Base-by-base conservation (phyloP, 2,329 filamentous ascomycete genomes). In the Alternaria postmessia region DNA sequence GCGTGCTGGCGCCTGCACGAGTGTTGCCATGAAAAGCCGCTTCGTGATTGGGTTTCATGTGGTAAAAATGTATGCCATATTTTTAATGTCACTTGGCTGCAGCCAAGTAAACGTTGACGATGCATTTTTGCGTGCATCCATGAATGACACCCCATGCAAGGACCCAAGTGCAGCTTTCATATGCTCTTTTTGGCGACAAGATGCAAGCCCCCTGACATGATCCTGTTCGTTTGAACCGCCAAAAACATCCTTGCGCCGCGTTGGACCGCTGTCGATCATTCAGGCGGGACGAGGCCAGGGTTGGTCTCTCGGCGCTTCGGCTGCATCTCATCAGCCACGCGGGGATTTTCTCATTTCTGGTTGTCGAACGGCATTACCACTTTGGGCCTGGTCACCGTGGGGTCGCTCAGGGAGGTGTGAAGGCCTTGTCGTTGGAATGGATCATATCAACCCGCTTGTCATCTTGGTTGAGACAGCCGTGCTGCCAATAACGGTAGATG, bases 231-330 rank as follows among this genome's bases (percentile, higher is more conserved):
- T 69, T 71, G 66, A 63, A 68, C 65, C 60, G 62, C 39, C 56
- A 65, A 66, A 65, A 65, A 43, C 57, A 73, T 68, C 63, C 67
- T 67, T 73, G 70, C 67, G 66, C 64, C 67, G 68, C 65, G 64
- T 67, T 67, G 63, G 65, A 74, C 73, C 72, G 72, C 69, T 69
- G 75, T 72, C 73, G 75, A 78, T 78, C 75, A 71, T 69, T 64
- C 61, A 71, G 66, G 63, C 74, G 73, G 73, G 72, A 75, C 66
- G 70, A 67, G 65, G 61, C 69, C 67, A 74, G 73, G 74, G 66
- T 71, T 64, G 51, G 24, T 28, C 39, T 30, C 43, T 75, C 73
- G 73, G 72, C 69, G 73, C 73, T 68, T 75, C 72, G 74, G 73
- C 71, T 75, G 72, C 71, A 71, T 70, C 68, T 67, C 66, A 68